Conservation (phyloP, 2,329 filamentous ascomycete species). For the Clarireedia paspali region DNA sequence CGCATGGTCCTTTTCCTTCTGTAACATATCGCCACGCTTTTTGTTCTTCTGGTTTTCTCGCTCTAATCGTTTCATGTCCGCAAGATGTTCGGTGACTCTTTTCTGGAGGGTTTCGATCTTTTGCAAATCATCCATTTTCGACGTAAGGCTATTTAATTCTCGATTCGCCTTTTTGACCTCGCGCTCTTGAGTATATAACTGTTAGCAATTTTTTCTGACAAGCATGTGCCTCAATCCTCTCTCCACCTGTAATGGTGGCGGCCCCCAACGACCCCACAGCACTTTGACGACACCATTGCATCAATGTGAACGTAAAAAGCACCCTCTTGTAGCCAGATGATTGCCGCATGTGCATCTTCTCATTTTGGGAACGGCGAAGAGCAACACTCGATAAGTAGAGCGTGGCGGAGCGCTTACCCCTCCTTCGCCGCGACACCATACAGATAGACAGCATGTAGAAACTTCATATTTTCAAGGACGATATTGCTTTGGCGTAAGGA, state of each 20-base stretch:
- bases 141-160: constrained; percentile 80
- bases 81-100: constrained; percentile 82
- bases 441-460: background rate
- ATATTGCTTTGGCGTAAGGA: background rate
- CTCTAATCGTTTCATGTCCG: constrained; percentile 92
- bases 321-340: background rate
- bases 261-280: background rate
- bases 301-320: background rate
- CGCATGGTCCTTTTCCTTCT: constrained; percentile 92
- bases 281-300: background rate
- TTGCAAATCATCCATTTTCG: constrained; percentile 85
- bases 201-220: constrained; percentile 10
- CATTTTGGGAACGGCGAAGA: background rate
- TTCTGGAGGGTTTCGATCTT: constrained; percentile 87
- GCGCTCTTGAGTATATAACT: constrained; percentile 53
- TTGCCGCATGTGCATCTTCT: background rate
- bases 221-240: constrained; percentile 12
- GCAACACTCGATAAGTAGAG: background rate
- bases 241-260: constrained; percentile 22
- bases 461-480: background rate
- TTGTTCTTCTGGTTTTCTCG: constrained; percentile 93
- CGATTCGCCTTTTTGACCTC: constrained; percentile 92
- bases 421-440: constrained; percentile 3
- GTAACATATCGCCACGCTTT: constrained; percentile 85
- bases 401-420: constrained; percentile 8